These are phyloP conservation scores for Epichloe gansuensis DNA, from an alignment of 2,329 filamentous ascomycete species.

Conservation along the genomic window DNA sequence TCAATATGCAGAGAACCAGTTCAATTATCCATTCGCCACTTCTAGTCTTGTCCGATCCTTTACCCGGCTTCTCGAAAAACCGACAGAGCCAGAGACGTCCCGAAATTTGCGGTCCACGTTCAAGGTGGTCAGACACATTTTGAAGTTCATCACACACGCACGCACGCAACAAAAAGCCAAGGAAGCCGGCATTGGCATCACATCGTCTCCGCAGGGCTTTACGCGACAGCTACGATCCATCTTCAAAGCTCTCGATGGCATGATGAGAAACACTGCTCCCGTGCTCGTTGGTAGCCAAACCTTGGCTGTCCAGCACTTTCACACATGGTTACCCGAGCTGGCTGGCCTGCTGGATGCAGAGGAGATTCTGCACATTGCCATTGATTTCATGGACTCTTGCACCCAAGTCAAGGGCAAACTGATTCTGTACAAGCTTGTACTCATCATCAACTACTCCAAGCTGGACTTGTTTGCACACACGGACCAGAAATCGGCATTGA, in stretches of 20 bases:
- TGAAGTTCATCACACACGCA: slow-evolving; percentile 90
- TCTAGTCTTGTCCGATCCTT: slow-evolving; percentile 81
- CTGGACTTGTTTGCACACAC: slow-evolving; percentile 69
- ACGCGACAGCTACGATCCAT: slow-evolving; percentile 72
- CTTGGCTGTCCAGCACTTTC: slow-evolving; percentile 87
- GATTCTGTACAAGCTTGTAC: slow-evolving; percentile 77
- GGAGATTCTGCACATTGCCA: slow-evolving; percentile 81
- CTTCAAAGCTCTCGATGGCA: slow-evolving; percentile 75
- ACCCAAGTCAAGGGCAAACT: slow-evolving; percentile 79
- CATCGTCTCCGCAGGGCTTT: slow-evolving; percentile 58
- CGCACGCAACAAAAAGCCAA: slow-evolving; percentile 78
- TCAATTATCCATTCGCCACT: slow-evolving; percentile 88
- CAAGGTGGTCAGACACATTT: slow-evolving; percentile 84
- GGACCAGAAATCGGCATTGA: slow-evolving; percentile 60
- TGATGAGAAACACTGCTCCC: slow-evolving; percentile 81
- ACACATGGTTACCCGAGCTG: slow-evolving; percentile 92
- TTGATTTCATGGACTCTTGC: slow-evolving; percentile 90
- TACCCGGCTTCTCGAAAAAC: slow-evolving; percentile 67
- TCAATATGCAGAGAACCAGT: slow-evolving; percentile 74
- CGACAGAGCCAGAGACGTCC: slow-evolving; percentile 70
- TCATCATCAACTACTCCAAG: slow-evolving; percentile 84
- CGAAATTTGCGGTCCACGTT: slow-evolving; percentile 80
- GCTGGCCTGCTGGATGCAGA: slow-evolving; percentile 60
- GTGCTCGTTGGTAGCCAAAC: slow-evolving; percentile 90
- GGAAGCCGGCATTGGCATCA: slow-evolving; percentile 76